Evolutionary conservation across 768 basidiomycete species (phyloP).

Genomic region (Russula sp.): DNA sequence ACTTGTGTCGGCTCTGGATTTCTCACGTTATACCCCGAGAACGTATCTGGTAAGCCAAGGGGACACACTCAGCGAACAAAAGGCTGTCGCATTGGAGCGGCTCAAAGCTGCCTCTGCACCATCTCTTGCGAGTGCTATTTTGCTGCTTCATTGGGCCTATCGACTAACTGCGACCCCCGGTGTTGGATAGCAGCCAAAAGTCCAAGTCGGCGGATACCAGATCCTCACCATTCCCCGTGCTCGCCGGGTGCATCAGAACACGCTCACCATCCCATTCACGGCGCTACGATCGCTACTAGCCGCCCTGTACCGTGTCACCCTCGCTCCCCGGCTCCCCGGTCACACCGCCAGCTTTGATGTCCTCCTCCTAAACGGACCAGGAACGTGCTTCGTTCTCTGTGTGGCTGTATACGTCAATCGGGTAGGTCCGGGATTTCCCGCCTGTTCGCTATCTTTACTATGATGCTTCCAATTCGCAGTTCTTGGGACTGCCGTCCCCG

Average conservation of each 20-base stretch:
- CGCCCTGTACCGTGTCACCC: slow-evolving; percentile 56
- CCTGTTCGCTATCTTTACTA: slow-evolving; percentile 3
- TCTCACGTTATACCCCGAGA: slow-evolving; percentile 65
- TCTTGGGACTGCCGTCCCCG: slow-evolving; percentile 68
- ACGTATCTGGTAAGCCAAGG: slow-evolving; percentile 80
- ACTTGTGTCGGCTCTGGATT: slow-evolving; percentile 67
- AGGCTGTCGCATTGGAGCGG: slow-evolving; percentile 61
- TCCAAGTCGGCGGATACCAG: slow-evolving; percentile 32
- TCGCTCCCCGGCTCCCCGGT: slow-evolving; percentile 38
- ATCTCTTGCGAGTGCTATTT: slow-evolving; percentile 23
- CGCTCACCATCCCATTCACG: slow-evolving; percentile 63
- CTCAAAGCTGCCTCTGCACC: slow-evolving; percentile 28
- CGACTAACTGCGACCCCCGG: not conserved
- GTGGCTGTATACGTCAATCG: slow-evolving; percentile 62
- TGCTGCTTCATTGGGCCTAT: not conserved
- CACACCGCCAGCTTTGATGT: slow-evolving; percentile 53
- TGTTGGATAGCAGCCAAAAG: slow-evolving; percentile 3
- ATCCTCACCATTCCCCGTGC: slow-evolving; percentile 80
- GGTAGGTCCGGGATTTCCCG: slow-evolving; percentile 38
- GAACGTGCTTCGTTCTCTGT: slow-evolving; percentile 83
- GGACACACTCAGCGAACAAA: slow-evolving; percentile 69
- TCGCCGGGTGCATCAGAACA: slow-evolving; percentile 75
- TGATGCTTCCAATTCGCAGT: slow-evolving; percentile 37
- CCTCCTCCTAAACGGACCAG: slow-evolving; percentile 89
- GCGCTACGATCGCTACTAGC: slow-evolving; percentile 53